Base-by-base conservation (phyloP, 805 yeast species). In the Metschnikowia bowlesiae region DNA sequence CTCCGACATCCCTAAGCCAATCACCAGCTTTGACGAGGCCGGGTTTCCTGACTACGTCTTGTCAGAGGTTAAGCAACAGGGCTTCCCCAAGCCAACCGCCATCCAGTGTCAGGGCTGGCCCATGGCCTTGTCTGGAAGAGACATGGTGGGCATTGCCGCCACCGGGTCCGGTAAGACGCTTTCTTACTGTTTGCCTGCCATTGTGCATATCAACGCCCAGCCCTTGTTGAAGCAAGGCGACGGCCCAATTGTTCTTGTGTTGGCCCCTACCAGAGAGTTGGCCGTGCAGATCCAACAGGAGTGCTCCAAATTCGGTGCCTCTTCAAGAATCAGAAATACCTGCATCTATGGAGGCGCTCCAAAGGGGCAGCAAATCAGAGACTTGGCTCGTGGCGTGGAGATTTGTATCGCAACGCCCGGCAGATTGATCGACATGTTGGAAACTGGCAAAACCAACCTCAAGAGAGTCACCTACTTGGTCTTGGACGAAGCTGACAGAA, bases 81-180 rank as follows among this genome's bases (percentile, higher is more conserved):
- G 98, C 54, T 94, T 94, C 76, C 94, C 85, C 50, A 81, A 76
- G 58, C 99, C 99, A 63, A 94, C 99, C 50, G 90, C 89, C 59
- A 94, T 94, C 66, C 99, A 94, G 78, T 89, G 97, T 73, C 99
- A 94, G 78, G 99, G 99, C 78, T 94, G 99, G 99, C 99, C 99
- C 57, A 94, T 94, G 99, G 99, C 99, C 65, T 79, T 91, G 52
- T 84, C 92, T 62, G 99, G 99, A 78, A 89, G 98, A 76, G 98
- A 94, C 70, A 87, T 94, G 92, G 88, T 94, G 73, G 99, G 99
- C 80, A 86, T 94, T 70, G 98, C 99, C 51, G 87, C 97, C 61
- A 94, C 99, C 60, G 99, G 99, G 75, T 91, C 97, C 50, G 99
- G 99, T 80, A 94, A 94, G 80, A 94, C 99, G 55, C 79, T 94